Evolutionary conservation across 257 asterid species (phyloP), one percentile per base, ranked within the genome.

Genomic region (Cinchona pubescens): DNA sequence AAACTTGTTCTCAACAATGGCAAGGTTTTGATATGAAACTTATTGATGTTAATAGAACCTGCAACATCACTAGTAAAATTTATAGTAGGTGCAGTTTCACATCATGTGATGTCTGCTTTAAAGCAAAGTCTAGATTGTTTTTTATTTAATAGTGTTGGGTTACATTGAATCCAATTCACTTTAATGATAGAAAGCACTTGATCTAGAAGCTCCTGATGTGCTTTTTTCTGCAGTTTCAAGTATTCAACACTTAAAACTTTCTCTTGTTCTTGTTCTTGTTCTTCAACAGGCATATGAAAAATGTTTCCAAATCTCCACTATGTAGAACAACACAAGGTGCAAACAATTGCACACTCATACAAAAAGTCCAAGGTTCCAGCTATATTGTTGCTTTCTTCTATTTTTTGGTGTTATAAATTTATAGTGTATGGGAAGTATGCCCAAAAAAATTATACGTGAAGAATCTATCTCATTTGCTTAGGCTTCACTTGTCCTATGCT

Each of bases 21-120:
- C 89, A 94, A 98, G 98, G 99, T 76, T 94, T 94, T 82, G 99
- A 90, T 80, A 92, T 90, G 80, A 92, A 87, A 88, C 96, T 89
- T 76, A 87, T 94, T 75, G 88, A 89, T 76, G 92, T 94, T 78
- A 94, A 94, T 78, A 81, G 92, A 76, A 92, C 99, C 45, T 87
- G 90, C 74, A 94, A 92, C 79, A 96, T 89, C 71, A 92, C 97
- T 51, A 94, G n/a, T n/a, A n/a, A n/a, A n/a, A n/a, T n/a, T n/a
- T n/a, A n/a, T n/a, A n/a, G n/a, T n/a, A n/a, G n/a, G n/a, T n/a
- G n/a, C n/a, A n/a, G n/a, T n/a, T n/a, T n/a, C n/a, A n/a, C n/a
- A n/a, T n/a, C n/a, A n/a, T n/a, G 63, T n/a, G 35, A 59, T 25
- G 64, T 27, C 4, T 27, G 18, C 35, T 59, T 27, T 25, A 18